phyloP scores from a whole-genome alignment of 2,329 filamentous ascomycete genomes.

The Fusarium concolor region DNA sequence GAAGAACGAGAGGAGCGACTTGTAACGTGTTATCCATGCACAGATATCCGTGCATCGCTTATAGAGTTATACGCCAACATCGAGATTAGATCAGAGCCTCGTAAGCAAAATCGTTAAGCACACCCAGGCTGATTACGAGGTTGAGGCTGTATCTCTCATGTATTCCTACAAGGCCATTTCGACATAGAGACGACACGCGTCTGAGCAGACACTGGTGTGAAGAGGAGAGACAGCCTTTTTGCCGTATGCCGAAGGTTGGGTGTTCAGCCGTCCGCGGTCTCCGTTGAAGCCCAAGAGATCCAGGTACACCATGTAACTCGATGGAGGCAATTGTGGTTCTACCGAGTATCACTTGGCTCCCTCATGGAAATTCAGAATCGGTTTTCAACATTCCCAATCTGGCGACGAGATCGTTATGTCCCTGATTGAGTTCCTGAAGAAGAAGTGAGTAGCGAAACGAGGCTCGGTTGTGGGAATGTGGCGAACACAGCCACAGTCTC shows the following conservation, averaged over 20 bases:
- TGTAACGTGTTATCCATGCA: not conserved
- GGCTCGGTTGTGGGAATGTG: conserved; percentile 36
- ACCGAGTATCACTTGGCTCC: conserved; percentile 31
- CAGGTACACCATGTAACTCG: conserved; percentile 13
- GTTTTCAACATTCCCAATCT: conserved; percentile 6
- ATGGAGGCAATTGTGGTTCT: conserved; percentile 19
- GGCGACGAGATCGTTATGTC: conserved; percentile 16
- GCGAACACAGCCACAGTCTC: conserved; percentile 44
- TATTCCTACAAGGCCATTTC: not conserved
- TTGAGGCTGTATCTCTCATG: not conserved
- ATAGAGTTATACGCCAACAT: not conserved
- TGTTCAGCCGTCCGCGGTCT: conserved; percentile 9
- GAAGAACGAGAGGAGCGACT: not conserved
- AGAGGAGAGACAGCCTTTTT: conserved; percentile 23
- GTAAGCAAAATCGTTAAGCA: conserved; percentile 5
- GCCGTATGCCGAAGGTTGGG: conserved; percentile 16
- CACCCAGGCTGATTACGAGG: conserved; percentile 5
- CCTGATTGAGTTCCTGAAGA: conserved; percentile 23
- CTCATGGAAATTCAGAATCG: conserved; percentile 25
- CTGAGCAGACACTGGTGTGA: not conserved
- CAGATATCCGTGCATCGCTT: not conserved
- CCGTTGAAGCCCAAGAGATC: conserved; percentile 17
- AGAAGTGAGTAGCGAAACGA: conserved; percentile 7
- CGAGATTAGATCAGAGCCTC: not conserved
- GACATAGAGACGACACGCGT: conserved; percentile 17